Evolutionary conservation across 768 basidiomycete species (phyloP).

Genomic region (Boletus huronensis): DNA sequence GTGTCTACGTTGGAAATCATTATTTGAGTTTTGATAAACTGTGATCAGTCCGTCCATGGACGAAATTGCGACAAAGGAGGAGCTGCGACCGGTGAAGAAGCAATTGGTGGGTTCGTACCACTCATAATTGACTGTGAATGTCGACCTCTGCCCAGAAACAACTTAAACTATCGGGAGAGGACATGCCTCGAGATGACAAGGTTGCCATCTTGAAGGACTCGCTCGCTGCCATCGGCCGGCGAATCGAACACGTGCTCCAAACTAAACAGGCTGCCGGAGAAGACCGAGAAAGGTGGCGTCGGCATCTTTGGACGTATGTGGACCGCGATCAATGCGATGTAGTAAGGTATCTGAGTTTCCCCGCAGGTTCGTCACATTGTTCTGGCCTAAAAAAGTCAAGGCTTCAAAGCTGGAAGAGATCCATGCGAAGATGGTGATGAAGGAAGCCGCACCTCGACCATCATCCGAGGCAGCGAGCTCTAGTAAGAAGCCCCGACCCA

Average conservation of each 20-base stretch:
- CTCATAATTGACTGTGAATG: neutral
- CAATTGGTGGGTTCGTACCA: slow-evolving; percentile 62
- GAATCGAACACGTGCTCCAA: slow-evolving; percentile 82
- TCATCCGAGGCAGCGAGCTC: slow-evolving; percentile 44
- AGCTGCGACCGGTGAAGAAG: slow-evolving; percentile 93
- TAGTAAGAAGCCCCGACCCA: slow-evolving; percentile 59
- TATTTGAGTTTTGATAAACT: slow-evolving; percentile 5
- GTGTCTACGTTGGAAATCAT: slow-evolving; percentile 28
- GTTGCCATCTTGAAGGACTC: slow-evolving; percentile 95
- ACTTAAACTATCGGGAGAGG: slow-evolving; percentile 88
- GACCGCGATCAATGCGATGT: neutral
- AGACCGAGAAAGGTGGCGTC: slow-evolving; percentile 82
- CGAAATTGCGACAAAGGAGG: slow-evolving; percentile 88
- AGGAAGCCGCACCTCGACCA: slow-evolving; percentile 67
- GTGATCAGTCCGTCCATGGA: slow-evolving; percentile 86
- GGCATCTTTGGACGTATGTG: slow-evolving; percentile 95
- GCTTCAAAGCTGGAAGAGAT: slow-evolving; percentile 92
- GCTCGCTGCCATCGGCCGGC: slow-evolving; percentile 85
- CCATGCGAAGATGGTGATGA: slow-evolving; percentile 94
- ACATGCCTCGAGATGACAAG: slow-evolving; percentile 94
- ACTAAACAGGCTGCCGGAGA: slow-evolving; percentile 75
- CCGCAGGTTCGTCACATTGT: slow-evolving; percentile 84
- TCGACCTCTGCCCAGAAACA: slow-evolving; percentile 65
- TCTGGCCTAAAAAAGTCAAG: slow-evolving; percentile 98
- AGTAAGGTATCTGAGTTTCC: slow-evolving; percentile 5